Conservation (phyloP, 1,284 basidiomycete species). For the Somion occarium region DNA sequence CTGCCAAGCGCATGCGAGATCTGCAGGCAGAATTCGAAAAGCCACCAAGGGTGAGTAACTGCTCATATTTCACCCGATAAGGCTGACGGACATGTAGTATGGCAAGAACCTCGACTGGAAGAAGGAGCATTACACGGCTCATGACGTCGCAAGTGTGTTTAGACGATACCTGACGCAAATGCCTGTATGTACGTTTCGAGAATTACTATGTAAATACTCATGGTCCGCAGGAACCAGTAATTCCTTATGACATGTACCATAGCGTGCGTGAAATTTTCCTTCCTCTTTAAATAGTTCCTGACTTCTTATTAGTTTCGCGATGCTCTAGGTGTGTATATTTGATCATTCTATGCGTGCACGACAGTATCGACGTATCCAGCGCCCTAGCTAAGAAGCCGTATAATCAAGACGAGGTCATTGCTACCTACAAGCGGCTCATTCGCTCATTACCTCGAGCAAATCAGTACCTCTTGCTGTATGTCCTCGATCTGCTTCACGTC, state of each 20-base stretch:
- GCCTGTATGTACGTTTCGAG: slow-evolving; percentile 60
- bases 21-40: slow-evolving; percentile 88
- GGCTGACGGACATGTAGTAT: slow-evolving; percentile 73
- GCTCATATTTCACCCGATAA: too few species aligned
- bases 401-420: slow-evolving; percentile 65
- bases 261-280: slow-evolving; percentile 47
- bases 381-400: slow-evolving; percentile 55
- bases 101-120: slow-evolving; percentile 94
- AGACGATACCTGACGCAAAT: slow-evolving; percentile 94
- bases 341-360: neutral
- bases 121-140: slow-evolving; percentile 79
- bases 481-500: slow-evolving; percentile 92
- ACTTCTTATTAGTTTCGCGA: slow-evolving; percentile 66
- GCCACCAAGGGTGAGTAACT: slow-evolving; percentile 80
- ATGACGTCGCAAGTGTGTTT: slow-evolving; percentile 96
- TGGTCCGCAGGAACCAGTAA: slow-evolving; percentile 73
- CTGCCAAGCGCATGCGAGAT: slow-evolving; percentile 92
- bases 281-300: slow-evolving; percentile 17
- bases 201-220: neutral
- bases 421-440: slow-evolving; percentile 83
- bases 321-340: slow-evolving; percentile 55
- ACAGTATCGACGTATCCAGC: slow-evolving; percentile 13
- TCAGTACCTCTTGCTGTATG: slow-evolving; percentile 93
- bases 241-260: slow-evolving; percentile 85
- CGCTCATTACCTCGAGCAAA: slow-evolving; percentile 82